These are phyloP conservation scores for Purshia tridentata DNA, from an alignment of 306 rosid species.

Conservation along the genomic window DNA sequence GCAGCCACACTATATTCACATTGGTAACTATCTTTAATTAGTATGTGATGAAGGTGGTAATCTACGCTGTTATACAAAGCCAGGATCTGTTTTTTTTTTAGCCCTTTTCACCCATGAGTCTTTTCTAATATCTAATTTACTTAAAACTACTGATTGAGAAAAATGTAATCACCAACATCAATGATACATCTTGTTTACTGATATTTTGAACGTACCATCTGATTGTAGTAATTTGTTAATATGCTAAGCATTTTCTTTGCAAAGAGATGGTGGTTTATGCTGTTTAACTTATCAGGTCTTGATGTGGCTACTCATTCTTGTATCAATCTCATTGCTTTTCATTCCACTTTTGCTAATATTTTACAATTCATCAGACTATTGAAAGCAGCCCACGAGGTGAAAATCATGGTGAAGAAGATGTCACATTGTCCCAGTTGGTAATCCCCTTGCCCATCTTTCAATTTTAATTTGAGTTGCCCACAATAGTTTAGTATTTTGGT, in stretches of 20 bases:
- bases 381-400: constrained; percentile 81
- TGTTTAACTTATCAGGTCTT: background rate
- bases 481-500: constrained; percentile 11
- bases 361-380: constrained; percentile 53
- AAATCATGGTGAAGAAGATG: constrained; percentile 71
- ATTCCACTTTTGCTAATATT: constrained; percentile 15
- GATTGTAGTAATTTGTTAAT: background rate
- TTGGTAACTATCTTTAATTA: constrained; percentile 52
- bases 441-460: constrained; percentile 1
- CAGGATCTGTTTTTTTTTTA: background rate
- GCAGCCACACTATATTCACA: constrained; percentile 90
- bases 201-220: no score
- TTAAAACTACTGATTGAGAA: background rate
- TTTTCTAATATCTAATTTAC: background rate
- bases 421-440: constrained; percentile 81
- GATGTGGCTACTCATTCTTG: background rate
- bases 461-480: constrained; percentile 18
- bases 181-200: no score
- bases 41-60: constrained; percentile 2
- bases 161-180: background rate
- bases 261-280: background rate
- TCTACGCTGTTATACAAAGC: background rate
- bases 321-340: background rate
- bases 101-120: background rate
- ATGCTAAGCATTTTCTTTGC: constrained; percentile 4